A percentile compares a stretch with the other conserved stretches of the same genome.
Conservation (phyloP, 1,284 basidiomycete genomes). For the Marasmius sp. region DNA sequence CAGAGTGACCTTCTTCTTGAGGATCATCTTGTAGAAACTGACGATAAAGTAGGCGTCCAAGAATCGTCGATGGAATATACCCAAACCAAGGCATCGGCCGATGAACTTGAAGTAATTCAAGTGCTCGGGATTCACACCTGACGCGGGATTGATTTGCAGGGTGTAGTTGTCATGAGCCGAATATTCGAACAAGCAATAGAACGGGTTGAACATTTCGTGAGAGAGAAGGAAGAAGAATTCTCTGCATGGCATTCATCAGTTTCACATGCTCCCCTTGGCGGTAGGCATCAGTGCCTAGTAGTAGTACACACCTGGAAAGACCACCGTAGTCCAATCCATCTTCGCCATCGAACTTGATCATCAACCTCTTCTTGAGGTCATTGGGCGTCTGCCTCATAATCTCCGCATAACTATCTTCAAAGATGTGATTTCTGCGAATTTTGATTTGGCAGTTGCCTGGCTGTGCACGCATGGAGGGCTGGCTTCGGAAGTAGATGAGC, state of each 20-base stretch:
- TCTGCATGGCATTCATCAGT: conserved; percentile 34
- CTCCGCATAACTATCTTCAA: conserved; percentile 94
- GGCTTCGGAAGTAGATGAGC: conserved; percentile 95
- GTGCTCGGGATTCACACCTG: conserved; percentile 94
- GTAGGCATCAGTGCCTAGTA: neutral
- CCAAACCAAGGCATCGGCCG: conserved; percentile 86
- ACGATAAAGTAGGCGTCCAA: conserved; percentile 96
- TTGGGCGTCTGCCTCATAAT: conserved; percentile 95
- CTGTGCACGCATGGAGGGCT: conserved; percentile 86
- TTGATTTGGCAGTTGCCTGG: conserved; percentile 95
- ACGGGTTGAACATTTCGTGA: conserved; percentile 95
- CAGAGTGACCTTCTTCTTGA: conserved; percentile 87
- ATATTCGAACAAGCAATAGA: conserved; percentile 96
- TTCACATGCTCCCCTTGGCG: neutral
- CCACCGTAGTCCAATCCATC: conserved; percentile 96
- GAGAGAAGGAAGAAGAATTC: conserved; percentile 90
- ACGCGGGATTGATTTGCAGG: conserved; percentile 93
- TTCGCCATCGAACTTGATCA: conserved; percentile 98
- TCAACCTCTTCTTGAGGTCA: conserved; percentile 91
- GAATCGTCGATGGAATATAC: conserved; percentile 96
- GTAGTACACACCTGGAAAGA: conserved; percentile 68
- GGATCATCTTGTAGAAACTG: conserved; percentile 97
- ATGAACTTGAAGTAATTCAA: conserved; percentile 98
- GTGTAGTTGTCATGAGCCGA: conserved; percentile 97
- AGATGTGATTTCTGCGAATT: conserved; percentile 90